Base-by-base conservation (phyloP, 345 rosid species). In the Populus davidiana region DNA sequence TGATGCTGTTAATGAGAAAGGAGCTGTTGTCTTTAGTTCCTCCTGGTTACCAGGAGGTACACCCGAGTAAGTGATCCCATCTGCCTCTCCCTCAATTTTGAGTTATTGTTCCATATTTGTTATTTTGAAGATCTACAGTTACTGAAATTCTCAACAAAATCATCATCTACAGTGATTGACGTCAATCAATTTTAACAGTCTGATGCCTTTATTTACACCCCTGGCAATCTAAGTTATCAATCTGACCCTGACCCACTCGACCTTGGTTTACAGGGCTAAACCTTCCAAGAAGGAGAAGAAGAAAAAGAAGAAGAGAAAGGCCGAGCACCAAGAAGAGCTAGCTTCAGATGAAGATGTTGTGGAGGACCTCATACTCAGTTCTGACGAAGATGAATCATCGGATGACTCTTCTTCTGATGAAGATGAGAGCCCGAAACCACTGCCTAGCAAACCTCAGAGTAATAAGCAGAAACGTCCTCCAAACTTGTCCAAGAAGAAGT, bases 361-460 rank as follows among this genome's bases (percentile, higher is more conserved):
- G 71, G 97, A 91, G 83, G 99, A 96, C 79, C 86, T 92, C 81
- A 86, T 92, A 63, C 87, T 93, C 39, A 93, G 99, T 81, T 94
- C 98, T 2, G 97, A 95, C 77, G 97, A 91, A 75, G 97, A 87
- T 27, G 94, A 67, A 35, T 75, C 90, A 17, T 6, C n/a, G n/a
- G 74, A 80, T 47, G 86, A 76, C 31, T 75, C 81, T 59, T 74
- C 84, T 36, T 78, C 75, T 65, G 89, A 79, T 33, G 84, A 79
- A 16, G 79, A 75, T 38, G 82, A 82, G 39, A 61, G 47, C 25
- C 56, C 54, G 35, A 79, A 64, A 21, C 62, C 72, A 7, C 31
- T 56, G 14, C 62, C 71, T 56, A 27, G 8, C 38, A 66, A 72
- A 77, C 73, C 49, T n/a, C 81, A 38, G 27, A 61, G 61, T 36